Percentiles rank a stretch among this genome's conserved stretches.
These are phyloP conservation scores for Xylariaceae sp. DNA, from an alignment of 2,329 filamentous ascomycete genomes.

Conservation along the genomic window DNA sequence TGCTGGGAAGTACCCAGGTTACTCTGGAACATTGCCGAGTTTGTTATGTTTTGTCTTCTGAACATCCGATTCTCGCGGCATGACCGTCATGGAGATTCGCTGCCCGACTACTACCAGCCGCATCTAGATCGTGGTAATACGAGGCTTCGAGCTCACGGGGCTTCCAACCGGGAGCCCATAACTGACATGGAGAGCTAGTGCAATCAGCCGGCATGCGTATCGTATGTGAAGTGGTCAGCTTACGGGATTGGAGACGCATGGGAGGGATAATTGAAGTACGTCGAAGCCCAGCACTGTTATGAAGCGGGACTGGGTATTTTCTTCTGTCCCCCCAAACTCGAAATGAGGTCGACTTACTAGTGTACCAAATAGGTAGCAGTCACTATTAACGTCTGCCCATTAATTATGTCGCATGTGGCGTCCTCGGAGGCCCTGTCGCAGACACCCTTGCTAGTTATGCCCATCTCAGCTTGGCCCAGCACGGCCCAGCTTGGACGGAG, in stretches of 20 bases:
- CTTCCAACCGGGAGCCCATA: not conserved
- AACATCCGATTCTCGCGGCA: not conserved
- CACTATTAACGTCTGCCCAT: not conserved
- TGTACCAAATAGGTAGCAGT: not conserved
- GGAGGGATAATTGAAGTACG: not conserved
- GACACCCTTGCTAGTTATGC: not conserved
- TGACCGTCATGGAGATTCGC: not conserved
- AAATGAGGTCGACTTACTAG: not conserved
- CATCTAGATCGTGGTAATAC: not conserved
- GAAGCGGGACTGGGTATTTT: not conserved
- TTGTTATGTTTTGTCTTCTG: not conserved
- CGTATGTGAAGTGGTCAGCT: not conserved
- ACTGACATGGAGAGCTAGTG: not conserved
- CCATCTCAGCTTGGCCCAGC: not conserved
- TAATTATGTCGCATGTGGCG: not conserved
- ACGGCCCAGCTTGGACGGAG: not conserved
- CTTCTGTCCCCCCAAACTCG: not conserved
- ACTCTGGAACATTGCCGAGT: not conserved
- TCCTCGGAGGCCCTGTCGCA: not conserved
- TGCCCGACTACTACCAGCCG: not conserved
- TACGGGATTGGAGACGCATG: not conserved
- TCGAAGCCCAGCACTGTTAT: not conserved
- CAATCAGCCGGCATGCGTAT: not conserved
- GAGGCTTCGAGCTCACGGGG: not conserved
- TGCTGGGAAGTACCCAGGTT: not conserved